A percentile compares a stretch with the other conserved stretches of the same genome.
These are phyloP conservation scores for Rhynchosporium agropyri DNA, from an alignment of 2,329 filamentous ascomycete species.

Conservation along the genomic window DNA sequence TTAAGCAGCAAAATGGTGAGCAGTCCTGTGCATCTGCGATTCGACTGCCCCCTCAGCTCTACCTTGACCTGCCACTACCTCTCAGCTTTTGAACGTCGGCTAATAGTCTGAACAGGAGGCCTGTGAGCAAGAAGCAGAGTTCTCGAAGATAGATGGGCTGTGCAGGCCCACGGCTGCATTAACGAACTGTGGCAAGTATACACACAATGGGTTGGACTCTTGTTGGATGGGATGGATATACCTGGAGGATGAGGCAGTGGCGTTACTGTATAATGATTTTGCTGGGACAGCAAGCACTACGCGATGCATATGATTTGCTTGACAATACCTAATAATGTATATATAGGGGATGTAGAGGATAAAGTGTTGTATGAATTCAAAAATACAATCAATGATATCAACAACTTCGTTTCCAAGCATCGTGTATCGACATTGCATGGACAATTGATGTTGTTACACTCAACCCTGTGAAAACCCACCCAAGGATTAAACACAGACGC, in stretches of 20 bases:
- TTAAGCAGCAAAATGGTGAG: conserved; percentile 43
- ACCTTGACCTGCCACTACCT: background rate
- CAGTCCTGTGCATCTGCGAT: conserved; percentile 22
- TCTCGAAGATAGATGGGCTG: conserved; percentile 29
- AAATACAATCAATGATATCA: background rate
- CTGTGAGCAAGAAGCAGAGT: conserved; percentile 31
- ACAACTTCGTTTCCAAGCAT: background rate
- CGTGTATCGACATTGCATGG: background rate
- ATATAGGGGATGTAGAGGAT: conserved; percentile 21
- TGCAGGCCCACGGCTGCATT: conserved; percentile 27
- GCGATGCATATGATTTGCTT: conserved; percentile 22
- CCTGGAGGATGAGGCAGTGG: conserved; percentile 14
- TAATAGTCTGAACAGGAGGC: conserved; percentile 19
- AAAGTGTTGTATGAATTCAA: conserved; percentile 6
- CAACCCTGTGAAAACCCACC: background rate
- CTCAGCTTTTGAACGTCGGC: background rate
- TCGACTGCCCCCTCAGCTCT: conserved; percentile 26
- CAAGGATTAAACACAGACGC: background rate
- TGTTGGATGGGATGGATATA: conserved; percentile 13
- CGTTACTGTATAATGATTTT: conserved; percentile 25
- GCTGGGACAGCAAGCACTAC: conserved; percentile 21
- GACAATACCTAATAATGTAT: conserved; percentile 32
- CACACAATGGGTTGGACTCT: conserved; percentile 16
- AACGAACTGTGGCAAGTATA: conserved; percentile 20
- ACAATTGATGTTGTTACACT: background rate